Percentiles rank a stretch among this genome's conserved stretches.
phyloP scores from a whole-genome alignment of 2,329 filamentous ascomycete genomes.

The Lomentospora prolificans region DNA sequence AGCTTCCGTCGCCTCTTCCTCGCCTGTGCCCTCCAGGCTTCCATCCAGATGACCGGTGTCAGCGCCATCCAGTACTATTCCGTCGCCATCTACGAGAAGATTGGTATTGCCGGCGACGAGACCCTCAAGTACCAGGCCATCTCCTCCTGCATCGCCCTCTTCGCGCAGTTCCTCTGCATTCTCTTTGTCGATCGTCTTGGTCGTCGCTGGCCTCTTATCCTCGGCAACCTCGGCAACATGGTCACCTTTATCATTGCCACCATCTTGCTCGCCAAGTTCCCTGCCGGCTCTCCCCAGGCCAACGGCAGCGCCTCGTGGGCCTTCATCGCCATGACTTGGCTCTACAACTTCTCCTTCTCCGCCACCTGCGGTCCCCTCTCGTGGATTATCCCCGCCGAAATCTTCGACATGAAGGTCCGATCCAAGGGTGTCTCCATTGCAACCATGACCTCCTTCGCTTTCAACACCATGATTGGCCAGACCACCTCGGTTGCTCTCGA shows the following conservation, averaged over 20 bases:
- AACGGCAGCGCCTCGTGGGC: constrained; percentile 52
- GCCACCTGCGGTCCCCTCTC: constrained; percentile 58
- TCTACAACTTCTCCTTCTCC: constrained; percentile 71
- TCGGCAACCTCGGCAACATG: constrained; percentile 62
- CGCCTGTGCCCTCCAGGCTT: constrained; percentile 58
- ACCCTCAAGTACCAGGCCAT: constrained; percentile 70
- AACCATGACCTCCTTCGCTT: constrained; percentile 63
- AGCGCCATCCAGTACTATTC: constrained; percentile 69
- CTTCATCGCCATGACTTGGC: constrained; percentile 65
- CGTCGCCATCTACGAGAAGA: constrained; percentile 55
- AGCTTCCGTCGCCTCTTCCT: constrained; percentile 65
- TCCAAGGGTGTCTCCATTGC: constrained; percentile 66
- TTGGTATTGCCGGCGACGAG: constrained; percentile 55
- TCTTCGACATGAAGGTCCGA: constrained; percentile 68
- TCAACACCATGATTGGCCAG: constrained; percentile 63
- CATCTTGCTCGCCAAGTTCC: constrained; percentile 43
- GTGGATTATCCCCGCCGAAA: constrained; percentile 56
- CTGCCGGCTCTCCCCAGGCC: constrained; percentile 32
- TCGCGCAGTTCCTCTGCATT: constrained; percentile 61
- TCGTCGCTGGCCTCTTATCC: constrained; percentile 61
- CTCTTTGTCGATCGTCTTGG: constrained; percentile 60
- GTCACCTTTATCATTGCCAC: constrained; percentile 63
- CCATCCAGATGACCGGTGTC: constrained; percentile 68
- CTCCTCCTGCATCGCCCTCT: constrained; percentile 58
- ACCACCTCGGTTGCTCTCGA: constrained; percentile 48